These are phyloP conservation scores for Epichloe gansuensis DNA, from an alignment of 2,329 filamentous ascomycete genomes.

Conservation along the genomic window DNA sequence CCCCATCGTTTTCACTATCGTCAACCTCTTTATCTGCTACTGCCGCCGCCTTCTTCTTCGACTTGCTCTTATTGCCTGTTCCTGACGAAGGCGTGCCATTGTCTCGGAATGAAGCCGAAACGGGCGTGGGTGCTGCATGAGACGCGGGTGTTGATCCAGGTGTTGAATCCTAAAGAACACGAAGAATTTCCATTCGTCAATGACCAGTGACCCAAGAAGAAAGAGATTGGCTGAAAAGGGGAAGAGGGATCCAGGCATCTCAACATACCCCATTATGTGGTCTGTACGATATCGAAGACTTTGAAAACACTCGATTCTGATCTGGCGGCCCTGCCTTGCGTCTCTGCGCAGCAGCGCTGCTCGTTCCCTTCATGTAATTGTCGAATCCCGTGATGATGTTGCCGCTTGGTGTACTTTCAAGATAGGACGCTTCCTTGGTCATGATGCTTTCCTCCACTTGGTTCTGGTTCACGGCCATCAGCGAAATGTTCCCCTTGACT, in stretches of 20 bases:
- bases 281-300: slow-evolving; percentile 50
- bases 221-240: background rate
- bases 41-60: slow-evolving; percentile 32
- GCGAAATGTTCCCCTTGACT: background rate
- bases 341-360: slow-evolving; percentile 48
- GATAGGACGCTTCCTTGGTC: slow-evolving; percentile 72
- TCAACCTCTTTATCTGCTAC: slow-evolving; percentile 23
- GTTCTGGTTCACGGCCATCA: slow-evolving; percentile 24
- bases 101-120: slow-evolving; percentile 41
- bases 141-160: slow-evolving; percentile 31
- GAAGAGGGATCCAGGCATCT: background rate
- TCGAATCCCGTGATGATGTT: slow-evolving; percentile 98
- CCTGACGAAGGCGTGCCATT: slow-evolving; percentile 41
- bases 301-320: slow-evolving; percentile 60
- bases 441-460: slow-evolving; percentile 66
- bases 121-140: slow-evolving; percentile 40
- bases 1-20: slow-evolving; percentile 47
- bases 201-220: background rate
- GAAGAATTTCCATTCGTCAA: background rate
- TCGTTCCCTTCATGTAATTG: slow-evolving; percentile 86
- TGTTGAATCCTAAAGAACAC: slow-evolving; percentile 25
- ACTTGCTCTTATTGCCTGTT: slow-evolving; percentile 35
- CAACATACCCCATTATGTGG: slow-evolving; percentile 24
- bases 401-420: slow-evolving; percentile 77
- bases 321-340: slow-evolving; percentile 54